Evolutionary conservation across 1,284 basidiomycete genomes (phyloP), one percentile per base, ranked within the genome.

Genomic region (Bjerkandera adusta): DNA sequence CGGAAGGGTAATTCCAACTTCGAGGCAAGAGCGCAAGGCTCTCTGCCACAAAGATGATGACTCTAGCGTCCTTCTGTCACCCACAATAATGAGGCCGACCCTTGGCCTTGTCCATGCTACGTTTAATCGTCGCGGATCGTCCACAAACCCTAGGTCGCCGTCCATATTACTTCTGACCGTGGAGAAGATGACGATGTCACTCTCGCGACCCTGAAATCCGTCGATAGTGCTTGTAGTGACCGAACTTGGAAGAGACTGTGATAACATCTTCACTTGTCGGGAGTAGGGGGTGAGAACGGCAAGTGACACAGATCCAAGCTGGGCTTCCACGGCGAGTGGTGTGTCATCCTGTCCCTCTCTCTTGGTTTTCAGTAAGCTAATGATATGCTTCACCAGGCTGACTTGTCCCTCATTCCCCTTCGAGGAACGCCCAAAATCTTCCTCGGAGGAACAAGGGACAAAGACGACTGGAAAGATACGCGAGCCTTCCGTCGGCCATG

Each of bases 191-290:
- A 89, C 75, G 25, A 87, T 71, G 43, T 84, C 81, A 57, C 81
- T 82, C 60, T 90, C 87, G 30, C 85, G 70, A 2, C 88, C 86
- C 59, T 90, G 87, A 60, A 88, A 90, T 0, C 82, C 81, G 54
- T 88, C 85, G 49, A 88, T 77, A 0, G 84, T 88, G 44, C 75
- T 79, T 1, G 40, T 53, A 15, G 72, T 65, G 43, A 75, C 63
- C 13, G 65, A 59, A 2, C 68, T 59, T 0, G 75, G 69, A 0
- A 79, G 62, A 1, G 60, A 62, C 20, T 68, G 59, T 16, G 70
- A 68, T 3, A 84, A 64, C 1, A 69, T 62, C 37, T 69, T 63
- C 11, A 77, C 68, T 50, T 84, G 81, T 43, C 77, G 75, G 12
- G 72, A 68, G 57, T 84, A 85, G 0, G 80, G 83, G 1, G 80